phyloP scores from a whole-genome alignment of 2,329 filamentous ascomycete species.

The Hymenoscyphus scutula region DNA sequence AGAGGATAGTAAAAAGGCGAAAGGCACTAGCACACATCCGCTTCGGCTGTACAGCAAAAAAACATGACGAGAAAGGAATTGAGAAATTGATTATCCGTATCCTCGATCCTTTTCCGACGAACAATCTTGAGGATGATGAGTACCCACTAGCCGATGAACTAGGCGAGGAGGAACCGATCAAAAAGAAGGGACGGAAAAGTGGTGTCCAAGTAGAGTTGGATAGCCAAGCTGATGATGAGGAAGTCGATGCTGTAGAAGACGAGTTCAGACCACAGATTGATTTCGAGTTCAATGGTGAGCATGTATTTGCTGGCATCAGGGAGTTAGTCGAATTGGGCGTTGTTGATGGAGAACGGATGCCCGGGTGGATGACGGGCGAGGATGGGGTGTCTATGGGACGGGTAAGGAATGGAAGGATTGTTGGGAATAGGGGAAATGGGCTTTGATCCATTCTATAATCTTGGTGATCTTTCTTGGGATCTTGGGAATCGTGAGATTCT shows the following conservation, averaged over 20 bases:
- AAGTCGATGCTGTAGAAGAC: constrained; percentile 33
- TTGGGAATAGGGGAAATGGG: neutral
- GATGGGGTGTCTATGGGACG: constrained; percentile 73
- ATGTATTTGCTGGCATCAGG: constrained; percentile 78
- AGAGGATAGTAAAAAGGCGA: constrained; percentile 53
- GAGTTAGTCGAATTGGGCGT: constrained; percentile 74
- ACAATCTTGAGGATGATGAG: constrained; percentile 26
- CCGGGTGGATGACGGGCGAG: constrained; percentile 88
- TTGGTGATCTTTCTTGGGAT: too few species aligned
- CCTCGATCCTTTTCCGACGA: constrained; percentile 53
- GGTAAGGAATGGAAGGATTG: constrained; percentile 64
- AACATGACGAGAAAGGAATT: constrained; percentile 58
- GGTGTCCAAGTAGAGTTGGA: constrained; percentile 28
- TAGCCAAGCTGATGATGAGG: constrained; percentile 31
- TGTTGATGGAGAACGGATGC: constrained; percentile 75
- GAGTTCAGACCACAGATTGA: constrained; percentile 58
- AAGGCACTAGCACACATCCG: constrained; percentile 62
- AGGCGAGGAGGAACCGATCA: constrained; percentile 21
- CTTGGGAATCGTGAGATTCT: too few species aligned
- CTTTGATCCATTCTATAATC: neutral
- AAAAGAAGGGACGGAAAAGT: constrained; percentile 33
- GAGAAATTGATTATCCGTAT: constrained; percentile 60
- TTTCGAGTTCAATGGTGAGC: constrained; percentile 69
- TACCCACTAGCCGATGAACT: constrained; percentile 28
- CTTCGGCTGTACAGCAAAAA: constrained; percentile 62